A percentile compares a stretch with the other conserved stretches of the same genome.
Evolutionary conservation across 1,284 basidiomycete genomes (phyloP).

Genomic region (Violaceomyces palustris): DNA sequence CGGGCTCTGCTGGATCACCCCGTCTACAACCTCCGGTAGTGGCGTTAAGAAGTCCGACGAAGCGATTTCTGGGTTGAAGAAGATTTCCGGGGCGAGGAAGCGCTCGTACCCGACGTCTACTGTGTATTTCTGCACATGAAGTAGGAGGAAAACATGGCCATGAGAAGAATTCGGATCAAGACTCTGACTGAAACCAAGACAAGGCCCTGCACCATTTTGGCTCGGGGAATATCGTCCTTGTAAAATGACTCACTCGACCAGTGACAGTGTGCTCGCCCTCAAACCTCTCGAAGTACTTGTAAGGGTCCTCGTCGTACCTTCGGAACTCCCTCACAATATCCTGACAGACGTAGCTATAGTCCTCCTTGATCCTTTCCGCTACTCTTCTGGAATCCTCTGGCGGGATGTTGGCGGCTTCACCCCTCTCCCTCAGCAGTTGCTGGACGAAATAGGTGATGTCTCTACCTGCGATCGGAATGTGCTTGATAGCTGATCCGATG

Average conservation of each 20-base stretch:
- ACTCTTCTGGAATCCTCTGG: conserved; percentile 93
- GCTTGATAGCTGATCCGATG: conserved; percentile 97
- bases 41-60: conserved; percentile 97
- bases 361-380: conserved; percentile 93
- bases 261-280: conserved; percentile 91
- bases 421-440: conserved; percentile 90
- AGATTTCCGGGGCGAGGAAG: conserved; percentile 97
- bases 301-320: conserved; percentile 93
- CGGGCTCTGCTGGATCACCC: conserved; percentile 89
- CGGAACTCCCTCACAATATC: conserved; percentile 99
- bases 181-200: too few relatives aligned
- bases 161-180: too few relatives aligned
- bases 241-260: conserved; percentile 71
- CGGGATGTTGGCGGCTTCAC: conserved; percentile 81
- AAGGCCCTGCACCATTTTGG: too few relatives aligned
- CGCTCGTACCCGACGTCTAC: conserved; percentile 97
- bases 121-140: conserved; percentile 66
- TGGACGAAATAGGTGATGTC: conserved; percentile 97
- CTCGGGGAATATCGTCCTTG: too few relatives aligned
- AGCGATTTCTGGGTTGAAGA: conserved; percentile 99
- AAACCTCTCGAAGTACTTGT: conserved; percentile 91
- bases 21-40: conserved; percentile 91
- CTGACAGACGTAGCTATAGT: conserved; percentile 94
- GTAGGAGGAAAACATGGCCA: too few relatives aligned
- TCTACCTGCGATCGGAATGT: conserved; percentile 95